phyloP scores from a whole-genome alignment of 225 moss, liverwort and hornwort species.

The Physcomitrellopsis africana region DNA sequence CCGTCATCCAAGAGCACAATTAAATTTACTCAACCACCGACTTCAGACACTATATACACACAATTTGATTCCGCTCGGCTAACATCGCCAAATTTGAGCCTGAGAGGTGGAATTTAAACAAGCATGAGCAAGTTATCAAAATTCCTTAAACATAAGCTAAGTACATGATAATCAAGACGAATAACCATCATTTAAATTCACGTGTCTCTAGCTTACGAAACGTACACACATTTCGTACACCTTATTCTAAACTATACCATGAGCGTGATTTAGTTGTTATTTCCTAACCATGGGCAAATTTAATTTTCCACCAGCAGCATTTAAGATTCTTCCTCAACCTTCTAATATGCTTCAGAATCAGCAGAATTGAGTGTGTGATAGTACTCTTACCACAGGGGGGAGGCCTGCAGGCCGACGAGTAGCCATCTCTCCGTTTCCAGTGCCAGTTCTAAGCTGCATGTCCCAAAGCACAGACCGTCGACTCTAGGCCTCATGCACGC shows the following conservation, averaged over 20 bases:
- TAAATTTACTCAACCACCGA: background rate
- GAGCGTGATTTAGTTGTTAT: background rate
- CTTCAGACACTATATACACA: background rate
- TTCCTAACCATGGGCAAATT: background rate
- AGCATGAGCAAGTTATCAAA: background rate
- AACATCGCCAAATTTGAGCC: background rate
- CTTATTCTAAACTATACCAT: background rate
- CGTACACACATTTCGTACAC: background rate
- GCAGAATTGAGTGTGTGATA: background rate
- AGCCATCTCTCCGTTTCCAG: conserved; percentile 60
- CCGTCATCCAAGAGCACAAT: background rate
- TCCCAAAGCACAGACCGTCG: conserved; percentile 24
- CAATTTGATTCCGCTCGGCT: background rate
- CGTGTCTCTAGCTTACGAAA: background rate
- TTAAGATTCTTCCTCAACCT: background rate
- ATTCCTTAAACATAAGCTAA: background rate
- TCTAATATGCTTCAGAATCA: background rate
- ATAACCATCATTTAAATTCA: background rate
- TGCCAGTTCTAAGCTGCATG: conserved; percentile 54
- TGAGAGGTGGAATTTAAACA: background rate
- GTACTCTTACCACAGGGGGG: conserved; percentile 46
- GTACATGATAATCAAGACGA: background rate
- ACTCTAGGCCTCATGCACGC: conserved; percentile 43
- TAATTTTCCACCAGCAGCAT: background rate
- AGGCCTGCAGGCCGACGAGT: conserved; percentile 58